phyloP scores from a whole-genome alignment of 306 rosid species.

The Dryas octopetala region DNA sequence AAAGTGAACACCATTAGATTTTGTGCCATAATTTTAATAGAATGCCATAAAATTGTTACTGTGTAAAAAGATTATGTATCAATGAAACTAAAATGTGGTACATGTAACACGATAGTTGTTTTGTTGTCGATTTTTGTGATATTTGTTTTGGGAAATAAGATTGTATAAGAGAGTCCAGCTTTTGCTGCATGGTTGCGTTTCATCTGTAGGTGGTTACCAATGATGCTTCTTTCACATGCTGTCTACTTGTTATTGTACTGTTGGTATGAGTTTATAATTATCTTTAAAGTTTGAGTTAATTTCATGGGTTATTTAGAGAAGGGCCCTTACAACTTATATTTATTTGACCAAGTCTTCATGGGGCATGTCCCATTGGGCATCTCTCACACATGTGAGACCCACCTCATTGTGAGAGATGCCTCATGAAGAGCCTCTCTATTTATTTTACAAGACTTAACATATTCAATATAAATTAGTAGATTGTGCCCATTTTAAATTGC shows the following conservation, averaged over 20 bases:
- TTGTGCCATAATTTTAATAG: not conserved
- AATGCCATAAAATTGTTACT: not conserved
- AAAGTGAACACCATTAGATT: not conserved
- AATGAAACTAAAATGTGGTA: not conserved
- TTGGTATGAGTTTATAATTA: not conserved
- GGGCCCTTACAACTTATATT: no score
- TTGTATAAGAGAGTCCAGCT: not conserved
- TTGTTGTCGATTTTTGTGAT: not conserved
- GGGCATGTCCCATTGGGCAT: no score
- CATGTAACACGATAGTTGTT: not conserved
- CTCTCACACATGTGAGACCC: no score
- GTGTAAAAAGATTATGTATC: not conserved
- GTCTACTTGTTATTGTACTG: not conserved
- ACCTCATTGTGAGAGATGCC: no score
- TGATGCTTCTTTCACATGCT: not conserved
- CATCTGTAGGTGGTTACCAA: not conserved
- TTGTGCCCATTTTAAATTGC: no score
- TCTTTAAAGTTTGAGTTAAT: no score
- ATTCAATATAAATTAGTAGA: no score
- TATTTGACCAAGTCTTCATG: no score
- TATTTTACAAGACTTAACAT: no score
- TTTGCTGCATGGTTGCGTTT: not conserved
- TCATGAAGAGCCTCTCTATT: no score
- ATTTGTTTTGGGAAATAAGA: conserved; percentile 9
- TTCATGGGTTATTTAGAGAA: no score